These are phyloP conservation scores for Fistulina hepatica DNA, from an alignment of 1,284 basidiomycete genomes.

Conservation along the genomic window DNA sequence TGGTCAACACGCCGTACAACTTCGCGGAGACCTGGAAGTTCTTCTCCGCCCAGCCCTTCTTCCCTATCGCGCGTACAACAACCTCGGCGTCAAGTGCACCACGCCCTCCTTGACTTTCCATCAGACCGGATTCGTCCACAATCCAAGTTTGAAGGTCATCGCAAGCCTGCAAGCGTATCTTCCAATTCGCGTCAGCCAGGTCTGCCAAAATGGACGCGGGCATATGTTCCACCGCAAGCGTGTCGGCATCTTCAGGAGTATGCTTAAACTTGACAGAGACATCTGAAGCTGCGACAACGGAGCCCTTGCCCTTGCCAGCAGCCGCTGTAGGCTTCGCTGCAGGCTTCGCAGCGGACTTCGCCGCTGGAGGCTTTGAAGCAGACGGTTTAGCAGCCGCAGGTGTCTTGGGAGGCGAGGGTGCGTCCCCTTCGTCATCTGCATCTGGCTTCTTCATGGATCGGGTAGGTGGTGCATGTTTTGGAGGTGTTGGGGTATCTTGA, in stretches of 20 bases:
- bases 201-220: slow-evolving; percentile 64
- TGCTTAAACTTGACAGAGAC: slow-evolving; percentile 85
- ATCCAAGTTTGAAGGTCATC: slow-evolving; percentile 85
- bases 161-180: slow-evolving; percentile 77
- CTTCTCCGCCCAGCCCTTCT: slow-evolving; percentile 96
- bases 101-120: no score
- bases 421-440: slow-evolving; percentile 23
- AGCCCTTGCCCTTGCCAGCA: slow-evolving; percentile 40
- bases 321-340: slow-evolving; percentile 34
- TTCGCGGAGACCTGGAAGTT: slow-evolving; percentile 96
- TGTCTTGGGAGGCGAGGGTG: slow-evolving; percentile 37
- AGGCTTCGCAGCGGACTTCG: no score
- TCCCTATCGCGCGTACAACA: slow-evolving; percentile 80
- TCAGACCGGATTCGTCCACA: no score
- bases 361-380: slow-evolving; percentile 18
- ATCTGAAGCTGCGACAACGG: slow-evolving; percentile 36
- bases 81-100: slow-evolving; percentile 80
- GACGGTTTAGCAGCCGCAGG: slow-evolving; percentile 24
- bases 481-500: slow-evolving; percentile 17
- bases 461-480: slow-evolving; percentile 22
- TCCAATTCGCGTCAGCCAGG: slow-evolving; percentile 87
- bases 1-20: slow-evolving; percentile 65
- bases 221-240: slow-evolving; percentile 64
- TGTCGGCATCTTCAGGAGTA: slow-evolving; percentile 87
- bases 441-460: slow-evolving; percentile 38